Evolutionary conservation across 495 filamentous ascomycete species (phyloP), one percentile per base, ranked within the genome.

Genomic region (Penicillium mononematosum): DNA sequence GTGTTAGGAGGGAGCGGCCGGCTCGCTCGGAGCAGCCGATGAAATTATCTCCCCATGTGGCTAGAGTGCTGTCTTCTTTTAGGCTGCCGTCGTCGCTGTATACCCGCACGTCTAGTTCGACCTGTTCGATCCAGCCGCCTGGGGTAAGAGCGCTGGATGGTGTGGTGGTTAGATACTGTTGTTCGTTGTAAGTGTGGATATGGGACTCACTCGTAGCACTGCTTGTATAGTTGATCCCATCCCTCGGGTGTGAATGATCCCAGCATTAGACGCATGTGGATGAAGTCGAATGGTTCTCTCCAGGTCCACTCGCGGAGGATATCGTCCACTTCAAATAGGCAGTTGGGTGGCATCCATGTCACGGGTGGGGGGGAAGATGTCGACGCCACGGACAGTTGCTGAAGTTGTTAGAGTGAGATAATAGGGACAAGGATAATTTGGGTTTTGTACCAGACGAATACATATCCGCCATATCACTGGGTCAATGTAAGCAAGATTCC

Each of bases 81-180:
- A 75, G 54, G 34, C 65, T 70, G 29, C 67, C 64, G 67, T 82
- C 81, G 55, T 81, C 76, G 56, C 69, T 75, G 7, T 54, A 53
- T 17, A 76, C 69, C 46, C 59, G 55, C 38, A 71, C 67, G 47
- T 68, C 61, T 17, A 81, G 59, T 50, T 85, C 81, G 53, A 81
- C 74, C 36, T 81, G 63, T 53, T 85, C 82, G 39, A 83, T 67
- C 65, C 77, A 83, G 44, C 76, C 82, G 50, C 80, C 80, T 1
- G 81, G 81, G 43, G 66, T 66, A 10, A 69, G 65, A 45, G 59
- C 61, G 12, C 56, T 67, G 20, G 24, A 19, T 14, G 7, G 4
- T 5, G 4, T 38, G 5, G 22, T 31, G 2, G 5, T 38, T 27
- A 25, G 20, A 14, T 12, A 14, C 19, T 22, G 4, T 24, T 31